phyloP scores from a whole-genome alignment of 2,329 filamentous ascomycete genomes.

The Claviceps cyperi region DNA sequence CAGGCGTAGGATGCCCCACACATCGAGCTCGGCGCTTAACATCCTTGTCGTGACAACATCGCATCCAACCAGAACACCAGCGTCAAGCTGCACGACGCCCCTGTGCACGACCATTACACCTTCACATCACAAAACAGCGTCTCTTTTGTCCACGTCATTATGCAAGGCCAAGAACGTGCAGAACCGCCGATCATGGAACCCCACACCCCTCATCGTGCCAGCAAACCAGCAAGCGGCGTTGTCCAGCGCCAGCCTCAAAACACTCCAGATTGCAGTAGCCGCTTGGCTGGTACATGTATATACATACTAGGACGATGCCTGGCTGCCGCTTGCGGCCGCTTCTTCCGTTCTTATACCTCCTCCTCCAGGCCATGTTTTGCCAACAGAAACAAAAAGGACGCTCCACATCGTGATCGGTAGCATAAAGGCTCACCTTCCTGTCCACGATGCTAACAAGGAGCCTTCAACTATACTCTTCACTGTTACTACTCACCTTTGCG shows the following conservation, averaged over 20 bases:
- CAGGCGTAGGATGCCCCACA: conserved; percentile 1
- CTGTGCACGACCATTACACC: conserved; percentile 6
- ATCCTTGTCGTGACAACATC: conserved; percentile 16
- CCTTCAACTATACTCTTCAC: conserved; percentile 12
- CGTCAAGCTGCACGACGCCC: conserved; percentile 5
- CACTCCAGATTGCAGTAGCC: conserved; percentile 35
- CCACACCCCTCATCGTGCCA: neutral
- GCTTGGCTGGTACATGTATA: conserved; percentile 17
- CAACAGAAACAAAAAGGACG: conserved; percentile 29
- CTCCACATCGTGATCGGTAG: conserved; percentile 20
- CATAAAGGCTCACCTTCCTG: conserved; percentile 15
- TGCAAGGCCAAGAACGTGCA: conserved; percentile 1
- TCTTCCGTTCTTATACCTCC: conserved; percentile 25
- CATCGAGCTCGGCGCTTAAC: conserved; percentile 23
- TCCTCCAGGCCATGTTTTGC: conserved; percentile 36
- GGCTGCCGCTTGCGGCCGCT: conserved; percentile 12
- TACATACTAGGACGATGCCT: conserved; percentile 38
- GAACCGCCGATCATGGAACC: neutral
- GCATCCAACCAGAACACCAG: conserved; percentile 27
- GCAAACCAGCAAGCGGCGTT: conserved; percentile 1
- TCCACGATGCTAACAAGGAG: conserved; percentile 27
- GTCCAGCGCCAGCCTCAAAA: conserved; percentile 14
- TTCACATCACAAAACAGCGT: neutral
- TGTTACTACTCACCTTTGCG: conserved; percentile 14
- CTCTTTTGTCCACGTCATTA: conserved; percentile 1